Conservation (phyloP, 257 asterid species). For the Scutellaria baicalensis region DNA sequence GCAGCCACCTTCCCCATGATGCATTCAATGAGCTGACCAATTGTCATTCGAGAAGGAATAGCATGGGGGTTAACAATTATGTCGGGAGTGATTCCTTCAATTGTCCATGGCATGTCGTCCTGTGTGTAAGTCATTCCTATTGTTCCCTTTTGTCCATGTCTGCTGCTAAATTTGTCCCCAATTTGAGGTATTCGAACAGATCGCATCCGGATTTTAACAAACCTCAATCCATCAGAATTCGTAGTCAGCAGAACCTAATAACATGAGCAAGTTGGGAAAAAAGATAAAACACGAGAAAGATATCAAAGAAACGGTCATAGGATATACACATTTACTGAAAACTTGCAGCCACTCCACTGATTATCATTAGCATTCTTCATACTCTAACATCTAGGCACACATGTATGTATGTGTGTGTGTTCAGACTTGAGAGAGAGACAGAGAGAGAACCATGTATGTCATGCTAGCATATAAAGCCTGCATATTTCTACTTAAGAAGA, state of each 20-base stretch:
- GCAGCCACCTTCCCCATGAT: slow-evolving; percentile 98
- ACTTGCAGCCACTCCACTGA: neutral
- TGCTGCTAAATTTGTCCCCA: slow-evolving; percentile 90
- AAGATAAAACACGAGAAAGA: neutral
- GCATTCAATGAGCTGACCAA: slow-evolving; percentile 95
- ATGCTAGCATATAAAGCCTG: neutral
- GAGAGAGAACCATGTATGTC: too few relatives aligned
- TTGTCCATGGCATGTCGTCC: slow-evolving; percentile 96
- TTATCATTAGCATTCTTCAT: neutral
- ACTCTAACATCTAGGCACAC: too few relatives aligned
- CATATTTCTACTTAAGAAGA: neutral
- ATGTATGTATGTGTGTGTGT: too few relatives aligned
- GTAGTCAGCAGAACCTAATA: slow-evolving; percentile 60
- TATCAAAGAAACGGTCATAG: neutral
- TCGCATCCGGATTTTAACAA: slow-evolving; percentile 86
- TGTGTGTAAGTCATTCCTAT: slow-evolving; percentile 93
- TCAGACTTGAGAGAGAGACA: too few relatives aligned
- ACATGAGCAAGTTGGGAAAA: slow-evolving; percentile 9
- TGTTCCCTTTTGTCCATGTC: slow-evolving; percentile 98
- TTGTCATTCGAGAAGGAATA: slow-evolving; percentile 96
- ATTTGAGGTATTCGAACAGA: slow-evolving; percentile 91
- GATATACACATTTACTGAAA: neutral
- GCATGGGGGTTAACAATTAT: slow-evolving; percentile 97
- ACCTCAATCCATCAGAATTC: slow-evolving; percentile 90
- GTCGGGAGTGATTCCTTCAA: slow-evolving; percentile 87